These are phyloP conservation scores for Physcomitrellopsis africana DNA, from an alignment of 225 moss, liverwort and hornwort species.

Conservation along the genomic window DNA sequence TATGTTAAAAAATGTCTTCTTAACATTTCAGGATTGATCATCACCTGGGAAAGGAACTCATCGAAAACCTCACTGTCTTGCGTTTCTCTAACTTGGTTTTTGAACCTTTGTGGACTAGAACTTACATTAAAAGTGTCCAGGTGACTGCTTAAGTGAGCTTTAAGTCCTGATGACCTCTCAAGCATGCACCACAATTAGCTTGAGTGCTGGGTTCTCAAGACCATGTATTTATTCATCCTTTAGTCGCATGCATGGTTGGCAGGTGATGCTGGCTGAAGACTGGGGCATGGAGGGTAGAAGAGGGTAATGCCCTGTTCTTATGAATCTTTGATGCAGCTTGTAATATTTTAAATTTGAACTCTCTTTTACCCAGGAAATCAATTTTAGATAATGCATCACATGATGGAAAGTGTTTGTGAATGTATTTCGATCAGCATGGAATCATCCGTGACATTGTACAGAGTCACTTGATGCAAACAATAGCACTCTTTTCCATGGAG, in stretches of 20 bases:
- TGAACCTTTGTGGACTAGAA: conserved; percentile 86
- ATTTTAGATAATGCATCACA: background rate
- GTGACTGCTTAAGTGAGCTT: conserved; percentile 32
- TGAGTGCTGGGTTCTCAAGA: background rate
- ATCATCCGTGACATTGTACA: conserved; percentile 80
- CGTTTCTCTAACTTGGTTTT: conserved; percentile 97
- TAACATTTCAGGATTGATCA: conserved; percentile 79
- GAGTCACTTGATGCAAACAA: conserved; percentile 75
- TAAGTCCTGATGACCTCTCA: background rate
- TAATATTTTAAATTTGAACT: background rate
- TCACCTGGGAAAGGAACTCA: conserved; percentile 86
- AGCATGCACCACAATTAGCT: background rate
- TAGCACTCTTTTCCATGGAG: conserved; percentile 81
- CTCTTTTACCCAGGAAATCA: background rate
- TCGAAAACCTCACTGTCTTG: conserved; percentile 88
- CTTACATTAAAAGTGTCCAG: conserved; percentile 92
- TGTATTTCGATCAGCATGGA: conserved; percentile 42
- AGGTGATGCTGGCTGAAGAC: conserved; percentile 64
- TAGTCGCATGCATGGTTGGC: conserved; percentile 22
- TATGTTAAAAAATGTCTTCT: background rate
- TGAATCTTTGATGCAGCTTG: conserved; percentile 10
- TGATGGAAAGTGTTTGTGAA: background rate
- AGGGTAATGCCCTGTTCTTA: conserved; percentile 38
- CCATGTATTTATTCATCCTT: conserved; percentile 9
- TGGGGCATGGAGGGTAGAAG: conserved; percentile 67